phyloP scores from a whole-genome alignment of 2,329 filamentous ascomycete species.

The Trichoderma guizhouense region DNA sequence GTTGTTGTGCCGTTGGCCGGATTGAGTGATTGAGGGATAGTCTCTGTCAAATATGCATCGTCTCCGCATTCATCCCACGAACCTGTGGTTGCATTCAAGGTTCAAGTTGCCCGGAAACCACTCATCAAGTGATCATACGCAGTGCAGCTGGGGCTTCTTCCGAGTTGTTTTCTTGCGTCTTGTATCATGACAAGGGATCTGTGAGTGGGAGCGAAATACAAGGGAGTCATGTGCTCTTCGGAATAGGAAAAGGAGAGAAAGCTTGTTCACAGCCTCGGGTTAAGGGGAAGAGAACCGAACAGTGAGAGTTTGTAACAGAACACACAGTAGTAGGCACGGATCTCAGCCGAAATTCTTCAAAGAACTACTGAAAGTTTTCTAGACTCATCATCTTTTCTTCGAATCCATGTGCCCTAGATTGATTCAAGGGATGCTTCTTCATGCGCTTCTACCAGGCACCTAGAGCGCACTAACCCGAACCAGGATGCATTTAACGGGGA shows the following conservation, averaged over 20 bases:
- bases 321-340: neutral
- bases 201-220: slow-evolving; percentile 2
- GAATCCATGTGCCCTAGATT: neutral
- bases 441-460: neutral
- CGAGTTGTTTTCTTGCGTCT: slow-evolving; percentile 3
- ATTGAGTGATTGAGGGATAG: neutral
- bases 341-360: neutral
- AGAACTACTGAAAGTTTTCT: neutral
- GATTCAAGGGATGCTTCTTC: neutral
- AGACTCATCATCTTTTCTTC: neutral
- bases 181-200: neutral
- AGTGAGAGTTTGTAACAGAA: neutral
- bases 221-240: slow-evolving; percentile 8
- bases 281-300: neutral
- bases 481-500: neutral
- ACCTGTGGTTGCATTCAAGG: neutral
- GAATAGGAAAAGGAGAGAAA: neutral
- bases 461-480: neutral
- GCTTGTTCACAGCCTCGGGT: neutral
- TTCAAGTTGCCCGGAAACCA: neutral
- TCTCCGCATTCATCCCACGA: neutral
- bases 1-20: neutral
- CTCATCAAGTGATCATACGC: slow-evolving; percentile 1
- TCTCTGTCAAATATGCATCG: neutral
- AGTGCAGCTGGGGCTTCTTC: neutral